Base-by-base conservation (phyloP, 2,329 filamentous ascomycete genomes). In the Pestalotiopsis sp. region DNA sequence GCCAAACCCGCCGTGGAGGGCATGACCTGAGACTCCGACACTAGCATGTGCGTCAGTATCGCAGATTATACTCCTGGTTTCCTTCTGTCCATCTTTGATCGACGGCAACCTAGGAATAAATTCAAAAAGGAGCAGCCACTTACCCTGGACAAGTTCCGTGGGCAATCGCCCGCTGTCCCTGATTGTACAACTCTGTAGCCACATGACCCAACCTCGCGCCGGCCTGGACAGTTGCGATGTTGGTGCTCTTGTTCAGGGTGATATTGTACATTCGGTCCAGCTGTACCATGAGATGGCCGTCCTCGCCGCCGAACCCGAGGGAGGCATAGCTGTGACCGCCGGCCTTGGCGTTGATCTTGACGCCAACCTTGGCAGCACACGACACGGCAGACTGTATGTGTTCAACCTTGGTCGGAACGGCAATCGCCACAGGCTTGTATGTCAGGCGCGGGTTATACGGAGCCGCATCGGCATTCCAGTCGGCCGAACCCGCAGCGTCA, bases 301-400 rank as follows among this genome's bases (percentile, higher is more conserved):
- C 79, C 69, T 83, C 79, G 11, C 83, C 83, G 49, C 83, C 82
- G 7, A 82, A 79, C 65, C 81, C 82, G 70, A 80, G 81, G 12
- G 80, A 82, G 23, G 82, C 83, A 72, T 85, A 86, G 4, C 82
- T 84, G 71, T 86, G 84, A n/a, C 84, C 84, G 41, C 84, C 84
- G 45, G 80, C 78, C 70, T 82, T 82, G 20, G 83, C 80, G 36
- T 82, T 82, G 2, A 85, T 83, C 73, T 83, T 83, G 66, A 83
- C 76, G 9, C 76, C 75, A 25, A 77, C 73, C 68, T 80, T 71
- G n/a, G 73, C 73, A 49, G 83, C 84, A 72, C 84, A 86, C 25
- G 78, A 72, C 13, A 86, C 80, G 9, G 83, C 82, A 68, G 79
- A 78, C 64, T 81, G 79, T 39, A 85, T 80, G 66, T 85, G 80